Base-by-base conservation (phyloP, 768 basidiomycete species). In the Mycena maculata region DNA sequence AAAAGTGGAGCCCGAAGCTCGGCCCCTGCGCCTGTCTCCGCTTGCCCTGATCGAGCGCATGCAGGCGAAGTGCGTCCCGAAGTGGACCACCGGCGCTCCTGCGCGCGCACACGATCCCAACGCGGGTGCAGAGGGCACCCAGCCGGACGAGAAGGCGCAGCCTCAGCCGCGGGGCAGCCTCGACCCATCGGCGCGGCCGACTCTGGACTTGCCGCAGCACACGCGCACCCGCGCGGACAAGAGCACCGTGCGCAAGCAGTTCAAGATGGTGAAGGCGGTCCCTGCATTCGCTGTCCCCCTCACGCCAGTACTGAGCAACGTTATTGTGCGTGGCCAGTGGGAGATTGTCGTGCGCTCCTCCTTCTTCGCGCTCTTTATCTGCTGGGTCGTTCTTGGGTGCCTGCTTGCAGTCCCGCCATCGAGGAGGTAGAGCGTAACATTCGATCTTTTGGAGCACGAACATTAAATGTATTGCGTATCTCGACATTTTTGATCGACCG, bases 301-400 rank as follows among this genome's bases (percentile, higher is more conserved):
- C 62, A 93, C 93, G 45, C 84, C 83, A 42, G 82, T 94, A 23
- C 82, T 91, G 54, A 91, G 86, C 65, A 89, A 91, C 18, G 83
- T 90, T 61, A 87, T 94, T 55, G 84, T 87, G 56, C 84, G 93
- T n/a, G 92, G 88, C 3, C 93, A 95, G 71, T 94, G 93, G 93
- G 92, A 94, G 77, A 90, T 94, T 30, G 91, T 94, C 31, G 80
- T 91, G 28, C 82, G 91, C 39, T 90, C 89, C 3, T 82, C 81
- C 47, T 30, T 80, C 0, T 70, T 88, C 12, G 87, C 87, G 0
- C 77, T 87, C 25, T 28, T 90, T 16, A 59, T 84, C 45, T 78
- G 78, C 55, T 84, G 82, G 80, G 50, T 78, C 11, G 57, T 85
- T 15, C 69, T 86, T 9, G 85, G 81, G 1, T 65, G 69, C 42